Evolutionary conservation across 495 filamentous ascomycete genomes (phyloP).

Genomic region (Penicillium tannophilum): DNA sequence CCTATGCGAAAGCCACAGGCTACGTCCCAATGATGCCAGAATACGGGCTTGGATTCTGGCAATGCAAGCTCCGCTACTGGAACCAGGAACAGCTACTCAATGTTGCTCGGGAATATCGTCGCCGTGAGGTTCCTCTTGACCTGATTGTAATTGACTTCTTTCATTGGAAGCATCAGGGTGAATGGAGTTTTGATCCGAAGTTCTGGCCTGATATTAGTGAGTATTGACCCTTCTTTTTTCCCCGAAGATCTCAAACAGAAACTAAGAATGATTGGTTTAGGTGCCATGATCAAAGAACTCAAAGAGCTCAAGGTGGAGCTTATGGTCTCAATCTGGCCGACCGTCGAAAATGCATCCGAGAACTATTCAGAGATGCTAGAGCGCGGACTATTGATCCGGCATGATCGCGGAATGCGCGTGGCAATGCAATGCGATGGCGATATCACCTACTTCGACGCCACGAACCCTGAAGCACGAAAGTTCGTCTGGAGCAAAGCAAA

Average conservation of each 20-base stretch:
- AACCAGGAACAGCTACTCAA: constrained; percentile 59
- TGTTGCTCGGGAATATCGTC: constrained; percentile 55
- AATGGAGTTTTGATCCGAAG: constrained; percentile 58
- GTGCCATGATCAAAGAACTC: constrained; percentile 58
- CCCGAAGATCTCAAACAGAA: not conserved
- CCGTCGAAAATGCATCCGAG: constrained; percentile 52
- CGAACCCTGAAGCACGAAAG: constrained; percentile 51
- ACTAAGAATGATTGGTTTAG: constrained; percentile 12
- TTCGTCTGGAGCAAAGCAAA: constrained; percentile 58
- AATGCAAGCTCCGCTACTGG: constrained; percentile 61
- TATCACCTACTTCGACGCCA: constrained; percentile 57
- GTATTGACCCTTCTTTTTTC: constrained; percentile 1
- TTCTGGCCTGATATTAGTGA: constrained; percentile 59
- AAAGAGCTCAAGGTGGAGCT: constrained; percentile 53
- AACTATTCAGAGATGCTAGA: constrained; percentile 59
- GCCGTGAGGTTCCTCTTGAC: constrained; percentile 53
- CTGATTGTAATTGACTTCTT: constrained; percentile 64
- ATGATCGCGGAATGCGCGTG: constrained; percentile 53
- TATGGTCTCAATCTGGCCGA: constrained; percentile 65
- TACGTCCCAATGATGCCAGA: constrained; percentile 63
- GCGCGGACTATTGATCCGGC: constrained; percentile 52
- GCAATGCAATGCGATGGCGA: constrained; percentile 57
- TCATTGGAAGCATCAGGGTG: constrained; percentile 62
- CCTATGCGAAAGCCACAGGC: constrained; percentile 53
- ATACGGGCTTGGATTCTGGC: constrained; percentile 64